A percentile compares a stretch with the other conserved stretches of the same genome.
These are phyloP conservation scores for Litsea cubeba DNA, from an alignment of 164 flowering plant genomes.

Conservation along the genomic window DNA sequence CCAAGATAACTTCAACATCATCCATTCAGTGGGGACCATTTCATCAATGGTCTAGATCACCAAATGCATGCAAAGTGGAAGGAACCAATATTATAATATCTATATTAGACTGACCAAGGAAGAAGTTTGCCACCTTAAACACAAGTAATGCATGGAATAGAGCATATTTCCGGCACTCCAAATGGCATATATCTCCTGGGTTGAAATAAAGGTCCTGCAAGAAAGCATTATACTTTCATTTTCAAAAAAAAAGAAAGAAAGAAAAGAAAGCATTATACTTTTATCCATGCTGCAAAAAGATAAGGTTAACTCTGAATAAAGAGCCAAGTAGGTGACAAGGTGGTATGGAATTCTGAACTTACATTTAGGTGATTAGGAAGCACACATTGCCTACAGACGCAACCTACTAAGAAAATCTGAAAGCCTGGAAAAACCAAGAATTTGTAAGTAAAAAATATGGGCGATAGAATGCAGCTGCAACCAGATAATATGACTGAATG, in stretches of 20 bases:
- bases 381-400: conserved; percentile 33
- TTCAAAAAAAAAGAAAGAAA: too few species aligned
- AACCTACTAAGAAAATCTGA: conserved; percentile 69
- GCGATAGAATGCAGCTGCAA: neutral
- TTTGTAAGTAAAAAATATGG: conserved; percentile 2
- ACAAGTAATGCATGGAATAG: conserved; percentile 10
- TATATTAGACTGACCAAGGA: neutral
- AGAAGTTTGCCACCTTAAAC: conserved; percentile 13
- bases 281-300: neutral
- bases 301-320: too few species aligned
- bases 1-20: neutral
- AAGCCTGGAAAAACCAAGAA: conserved; percentile 56
- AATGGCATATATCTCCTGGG: conserved; percentile 9
- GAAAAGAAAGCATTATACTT: neutral
- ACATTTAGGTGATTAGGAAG: neutral
- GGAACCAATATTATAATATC: neutral
- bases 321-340: neutral
- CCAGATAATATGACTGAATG: neutral
- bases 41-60: neutral
- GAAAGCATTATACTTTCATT: neutral
- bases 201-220: conserved; percentile 7
- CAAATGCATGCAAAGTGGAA: neutral
- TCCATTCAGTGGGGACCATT: neutral
- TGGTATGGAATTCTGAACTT: neutral
- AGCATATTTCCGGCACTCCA: conserved; percentile 9